phyloP scores from a whole-genome alignment of 345 rosid species.

The Eutrema japonicum region DNA sequence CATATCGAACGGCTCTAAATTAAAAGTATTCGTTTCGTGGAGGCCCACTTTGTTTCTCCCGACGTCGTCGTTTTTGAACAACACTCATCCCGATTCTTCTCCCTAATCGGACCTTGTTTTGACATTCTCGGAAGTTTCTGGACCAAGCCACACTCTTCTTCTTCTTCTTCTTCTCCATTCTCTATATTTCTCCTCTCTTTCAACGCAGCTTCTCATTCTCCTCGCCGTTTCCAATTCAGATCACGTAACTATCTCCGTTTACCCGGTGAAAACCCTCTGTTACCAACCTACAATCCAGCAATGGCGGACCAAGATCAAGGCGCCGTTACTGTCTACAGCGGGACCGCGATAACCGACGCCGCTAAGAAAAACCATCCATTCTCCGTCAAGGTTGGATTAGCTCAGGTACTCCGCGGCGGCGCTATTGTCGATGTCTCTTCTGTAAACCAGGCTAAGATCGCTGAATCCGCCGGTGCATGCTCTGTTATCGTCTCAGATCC shows the following conservation, averaged over 20 bases:
- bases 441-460: slow-evolving; percentile 62
- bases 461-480: slow-evolving; percentile 70
- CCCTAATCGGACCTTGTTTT: background rate
- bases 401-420: slow-evolving; percentile 75
- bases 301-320: slow-evolving; percentile 47
- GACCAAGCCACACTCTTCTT: slow-evolving; percentile 38
- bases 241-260: background rate
- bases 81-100: background rate
- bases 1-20: slow-evolving; percentile 36
- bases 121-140: slow-evolving; percentile 37
- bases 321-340: slow-evolving; percentile 46
- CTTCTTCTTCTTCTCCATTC: slow-evolving; percentile 29
- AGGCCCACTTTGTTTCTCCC: slow-evolving; percentile 30
- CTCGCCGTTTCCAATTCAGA: background rate
- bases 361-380: slow-evolving; percentile 53
- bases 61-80: background rate
- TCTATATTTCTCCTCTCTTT: slow-evolving; percentile 34
- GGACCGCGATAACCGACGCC: slow-evolving; percentile 56
- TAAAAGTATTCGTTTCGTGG: slow-evolving; percentile 20
- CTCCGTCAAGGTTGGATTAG: slow-evolving; percentile 62
- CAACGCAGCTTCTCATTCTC: background rate
- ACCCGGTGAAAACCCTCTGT: slow-evolving; percentile 2
- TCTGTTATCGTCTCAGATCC: slow-evolving; percentile 58
- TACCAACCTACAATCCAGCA: background rate
- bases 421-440: slow-evolving; percentile 55